Base-by-base conservation (phyloP, 441 rosid species). In the Populus trichocarpa region DNA sequence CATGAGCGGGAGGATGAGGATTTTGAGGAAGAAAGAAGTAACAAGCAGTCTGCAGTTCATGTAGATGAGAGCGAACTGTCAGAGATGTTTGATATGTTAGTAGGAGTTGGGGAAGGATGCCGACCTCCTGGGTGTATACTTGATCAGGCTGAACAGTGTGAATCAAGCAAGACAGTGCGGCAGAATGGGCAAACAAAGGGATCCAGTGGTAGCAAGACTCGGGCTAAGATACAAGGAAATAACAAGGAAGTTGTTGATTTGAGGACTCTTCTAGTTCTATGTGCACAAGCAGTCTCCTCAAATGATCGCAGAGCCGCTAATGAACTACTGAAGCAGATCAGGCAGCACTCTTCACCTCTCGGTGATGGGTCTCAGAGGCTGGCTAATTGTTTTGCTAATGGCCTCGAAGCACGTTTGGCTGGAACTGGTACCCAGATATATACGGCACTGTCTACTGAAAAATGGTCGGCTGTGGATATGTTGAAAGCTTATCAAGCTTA, bases 291-390 rank as follows among this genome's bases (percentile, higher is more conserved):
- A 61, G 83, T 84, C 46, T 65, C 86, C 0, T 67, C 80, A 8
- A 79, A 84, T 78, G 96, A 94, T 65, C 80, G 78, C 26, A 79
- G 73, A 81, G 86, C 88, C 26, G 90, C 92, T 64, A 81, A 81
- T 10, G 94, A 89, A 35, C 79, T 82, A 46, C 77, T 94, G 33
- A 86, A 82, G 83, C 84, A 83, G 83, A 86, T 94, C 63, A 88
- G 87, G 88, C 88, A 75, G 69, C 86, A 93, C 73, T 87, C 96
- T 79, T 91, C 91, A 0, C 84, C 89, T 59, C 42, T 70, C 6
- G 98, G 96, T 5, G 90, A 91, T 77, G 96, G 93, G 4, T 81
- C 88, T 80, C 95, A 91, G 86, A 88, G 98, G 59, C 63, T 91
- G 67, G 94, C 97, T 33, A 91, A 90, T 83, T 88, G 75, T 59